Evolutionary conservation across 768 basidiomycete genomes (phyloP).

Genomic region (Suillus subalutaceus): DNA sequence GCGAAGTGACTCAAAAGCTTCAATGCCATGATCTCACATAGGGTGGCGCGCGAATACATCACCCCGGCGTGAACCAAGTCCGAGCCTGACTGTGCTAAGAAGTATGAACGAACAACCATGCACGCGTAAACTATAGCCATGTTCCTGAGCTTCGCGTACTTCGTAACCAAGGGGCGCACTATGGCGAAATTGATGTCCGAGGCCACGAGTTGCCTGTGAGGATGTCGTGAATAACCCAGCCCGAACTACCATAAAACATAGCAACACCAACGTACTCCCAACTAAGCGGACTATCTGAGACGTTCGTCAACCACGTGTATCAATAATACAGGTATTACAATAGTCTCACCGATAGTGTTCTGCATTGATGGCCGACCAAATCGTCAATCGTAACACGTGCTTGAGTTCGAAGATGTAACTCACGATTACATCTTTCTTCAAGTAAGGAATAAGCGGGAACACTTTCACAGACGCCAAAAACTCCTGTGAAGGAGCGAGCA

Average conservation of each 20-base stretch:
- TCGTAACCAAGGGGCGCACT: slow-evolving; percentile 74
- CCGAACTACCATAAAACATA: slow-evolving; percentile 5
- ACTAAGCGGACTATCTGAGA: slow-evolving; percentile 66
- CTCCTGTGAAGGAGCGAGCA: slow-evolving; percentile 60
- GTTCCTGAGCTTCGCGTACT: slow-evolving; percentile 78
- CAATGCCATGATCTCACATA: slow-evolving; percentile 89
- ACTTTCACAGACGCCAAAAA: slow-evolving; percentile 67
- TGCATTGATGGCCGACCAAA: slow-evolving; percentile 17
- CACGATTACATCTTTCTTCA: slow-evolving; percentile 73
- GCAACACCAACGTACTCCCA: slow-evolving; percentile 67
- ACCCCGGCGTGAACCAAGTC: slow-evolving; percentile 81
- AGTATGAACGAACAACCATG: slow-evolving; percentile 79
- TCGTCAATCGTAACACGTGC: slow-evolving; percentile 25
- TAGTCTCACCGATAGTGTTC: slow-evolving; percentile 32
- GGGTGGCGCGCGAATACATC: slow-evolving; percentile 68
- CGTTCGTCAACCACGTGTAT: slow-evolving; percentile 9
- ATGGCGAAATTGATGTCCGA: slow-evolving; percentile 82
- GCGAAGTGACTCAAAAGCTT: slow-evolving; percentile 82
- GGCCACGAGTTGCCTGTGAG: slow-evolving; percentile 72
- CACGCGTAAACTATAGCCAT: slow-evolving; percentile 76
- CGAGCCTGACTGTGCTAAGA: slow-evolving; percentile 64
- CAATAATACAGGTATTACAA: not conserved
- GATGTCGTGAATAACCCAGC: slow-evolving; percentile 9
- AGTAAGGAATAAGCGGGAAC: slow-evolving; percentile 76
- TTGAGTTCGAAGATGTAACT: slow-evolving; percentile 34